Conservation (phyloP, 805 yeast genomes). For the Yarrowia sp. region DNA sequence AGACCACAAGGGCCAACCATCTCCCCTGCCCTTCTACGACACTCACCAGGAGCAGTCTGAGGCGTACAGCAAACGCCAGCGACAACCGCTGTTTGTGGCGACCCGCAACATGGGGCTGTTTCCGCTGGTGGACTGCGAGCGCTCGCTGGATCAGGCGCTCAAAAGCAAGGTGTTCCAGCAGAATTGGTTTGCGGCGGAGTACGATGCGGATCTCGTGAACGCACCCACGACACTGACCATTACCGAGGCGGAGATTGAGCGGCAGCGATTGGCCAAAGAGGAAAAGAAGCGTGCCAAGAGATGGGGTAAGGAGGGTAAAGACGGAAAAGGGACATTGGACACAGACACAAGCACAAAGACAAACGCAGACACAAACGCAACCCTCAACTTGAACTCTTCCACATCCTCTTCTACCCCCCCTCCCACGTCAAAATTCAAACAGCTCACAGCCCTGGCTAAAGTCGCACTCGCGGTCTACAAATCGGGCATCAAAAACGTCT, state of each 20-base stretch:
- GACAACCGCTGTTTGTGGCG: slow-evolving; percentile 20
- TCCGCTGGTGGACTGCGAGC: slow-evolving; percentile 34
- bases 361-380: too few species aligned
- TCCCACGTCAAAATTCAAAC: not conserved
- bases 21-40: slow-evolving; percentile 30
- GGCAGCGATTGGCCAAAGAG: slow-evolving; percentile 8
- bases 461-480: slow-evolving; percentile 51
- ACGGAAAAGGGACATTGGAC: not conserved
- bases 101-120: slow-evolving; percentile 24
- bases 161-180: slow-evolving; percentile 38
- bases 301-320: too few species aligned
- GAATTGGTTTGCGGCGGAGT: slow-evolving; percentile 35
- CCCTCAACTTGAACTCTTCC: too few species aligned
- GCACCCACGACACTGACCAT: slow-evolving; percentile 28
- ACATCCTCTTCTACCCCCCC: not conserved
- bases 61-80: slow-evolving; percentile 25
- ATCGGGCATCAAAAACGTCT: slow-evolving; percentile 57
- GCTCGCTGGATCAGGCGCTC: slow-evolving; percentile 38
- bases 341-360: too few species aligned
- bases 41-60: slow-evolving; percentile 27
- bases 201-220: slow-evolving; percentile 29
- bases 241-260: slow-evolving; percentile 31
- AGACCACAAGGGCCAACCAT: not conserved
- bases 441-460: slow-evolving; percentile 3
- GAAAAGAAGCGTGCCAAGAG: not conserved